Percentiles rank a stretch among this genome's conserved stretches.
These are phyloP conservation scores for Ustilago trichophora DNA, from an alignment of 1,284 basidiomycete species.

Conservation along the genomic window DNA sequence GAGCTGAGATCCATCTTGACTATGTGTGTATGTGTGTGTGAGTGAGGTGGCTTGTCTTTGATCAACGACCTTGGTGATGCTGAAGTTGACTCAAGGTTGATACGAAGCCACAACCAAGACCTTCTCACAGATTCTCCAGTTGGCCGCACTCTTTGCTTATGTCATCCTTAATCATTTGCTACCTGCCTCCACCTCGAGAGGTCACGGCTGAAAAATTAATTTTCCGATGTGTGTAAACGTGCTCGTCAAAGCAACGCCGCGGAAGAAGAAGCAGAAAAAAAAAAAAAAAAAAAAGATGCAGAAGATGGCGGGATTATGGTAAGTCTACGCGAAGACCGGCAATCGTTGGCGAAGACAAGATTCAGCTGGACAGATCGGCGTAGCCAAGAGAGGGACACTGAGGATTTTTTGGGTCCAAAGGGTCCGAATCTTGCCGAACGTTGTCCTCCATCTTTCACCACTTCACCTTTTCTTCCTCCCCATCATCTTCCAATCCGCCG, in stretches of 20 bases:
- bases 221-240: constrained; percentile 4
- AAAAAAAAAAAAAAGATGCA: too few relatives aligned
- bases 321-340: too few relatives aligned
- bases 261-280: neutral
- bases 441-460: neutral
- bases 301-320: neutral
- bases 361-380: too few relatives aligned
- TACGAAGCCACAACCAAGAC: too few relatives aligned
- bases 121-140: neutral
- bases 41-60: neutral
- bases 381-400: too few relatives aligned
- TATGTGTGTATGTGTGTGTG: constrained; percentile 3
- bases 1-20: constrained; percentile 53
- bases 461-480: neutral
- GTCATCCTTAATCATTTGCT: constrained; percentile 3
- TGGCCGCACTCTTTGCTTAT: constrained; percentile 2
- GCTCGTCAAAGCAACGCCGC: constrained; percentile 1
- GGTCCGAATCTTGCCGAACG: constrained; percentile 23
- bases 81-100: too few relatives aligned
- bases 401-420: too few relatives aligned
- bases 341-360: too few relatives aligned
- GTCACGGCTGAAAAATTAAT: neutral
- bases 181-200: constrained; percentile 7
- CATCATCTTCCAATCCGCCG: neutral
- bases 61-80: too few relatives aligned